phyloP scores from a whole-genome alignment of 2,329 filamentous ascomycete genomes.

The Volutella citrinella region DNA sequence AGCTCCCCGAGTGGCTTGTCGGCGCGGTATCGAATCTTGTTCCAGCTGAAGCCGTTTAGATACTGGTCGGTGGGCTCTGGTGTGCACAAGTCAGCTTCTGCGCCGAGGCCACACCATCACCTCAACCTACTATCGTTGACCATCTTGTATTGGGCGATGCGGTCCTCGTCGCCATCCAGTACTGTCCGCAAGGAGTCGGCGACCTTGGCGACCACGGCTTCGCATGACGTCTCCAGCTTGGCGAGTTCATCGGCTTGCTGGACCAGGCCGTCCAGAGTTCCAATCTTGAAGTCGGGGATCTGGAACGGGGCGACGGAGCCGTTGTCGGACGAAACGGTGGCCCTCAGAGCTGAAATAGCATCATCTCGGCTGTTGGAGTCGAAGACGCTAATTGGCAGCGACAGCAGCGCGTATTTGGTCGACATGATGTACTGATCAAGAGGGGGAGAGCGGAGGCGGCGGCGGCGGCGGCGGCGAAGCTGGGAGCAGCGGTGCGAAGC shows the following conservation, averaged over 20 bases:
- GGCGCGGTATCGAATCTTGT: slow-evolving; percentile 93
- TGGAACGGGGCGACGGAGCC: slow-evolving; percentile 73
- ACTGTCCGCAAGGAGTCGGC: slow-evolving; percentile 80
- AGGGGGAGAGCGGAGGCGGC: slow-evolving; percentile 4
- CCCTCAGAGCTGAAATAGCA: slow-evolving; percentile 71
- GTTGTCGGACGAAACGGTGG: slow-evolving; percentile 70
- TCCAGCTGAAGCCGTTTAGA: slow-evolving; percentile 86
- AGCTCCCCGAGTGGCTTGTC: slow-evolving; percentile 88
- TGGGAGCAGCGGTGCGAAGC: no score
- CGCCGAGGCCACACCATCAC: no score
- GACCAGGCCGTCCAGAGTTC: slow-evolving; percentile 89
- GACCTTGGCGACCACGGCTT: slow-evolving; percentile 83
- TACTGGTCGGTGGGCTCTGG: slow-evolving; percentile 95
- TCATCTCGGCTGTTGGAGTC: slow-evolving; percentile 78
- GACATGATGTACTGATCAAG: slow-evolving; percentile 35
- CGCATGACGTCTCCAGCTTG: slow-evolving; percentile 79
- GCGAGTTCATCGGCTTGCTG: slow-evolving; percentile 93
- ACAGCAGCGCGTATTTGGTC: slow-evolving; percentile 80
- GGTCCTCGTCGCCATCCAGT: slow-evolving; percentile 79
- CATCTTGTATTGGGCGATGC: slow-evolving; percentile 81
- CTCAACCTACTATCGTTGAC: slow-evolving; percentile 81
- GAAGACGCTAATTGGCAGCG: slow-evolving; percentile 83
- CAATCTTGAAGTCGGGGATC: slow-evolving; percentile 96
- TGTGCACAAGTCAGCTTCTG: no score
- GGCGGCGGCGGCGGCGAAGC: no score